Evolutionary conservation across 2,329 filamentous ascomycete species (phyloP).

Genomic region (Penicillium sp.): DNA sequence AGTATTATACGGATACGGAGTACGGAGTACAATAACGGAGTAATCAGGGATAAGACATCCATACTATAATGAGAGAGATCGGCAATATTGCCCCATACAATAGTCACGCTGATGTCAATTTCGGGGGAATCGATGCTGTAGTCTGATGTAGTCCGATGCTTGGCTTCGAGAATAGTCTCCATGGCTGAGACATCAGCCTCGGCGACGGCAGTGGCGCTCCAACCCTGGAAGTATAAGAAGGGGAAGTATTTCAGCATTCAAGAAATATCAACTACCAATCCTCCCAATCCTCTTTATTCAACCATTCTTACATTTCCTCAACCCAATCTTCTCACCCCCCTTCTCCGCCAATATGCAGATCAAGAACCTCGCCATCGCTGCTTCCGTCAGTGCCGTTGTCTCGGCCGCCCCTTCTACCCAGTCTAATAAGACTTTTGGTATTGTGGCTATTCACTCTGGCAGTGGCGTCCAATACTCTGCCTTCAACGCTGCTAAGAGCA

Average conservation of each 20-base stretch:
- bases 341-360: constrained; percentile 29
- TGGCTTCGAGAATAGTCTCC: background rate
- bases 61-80: background rate
- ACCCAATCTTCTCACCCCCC: background rate
- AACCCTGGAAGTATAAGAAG: constrained; percentile 2
- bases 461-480: constrained; percentile 50
- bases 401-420: constrained; percentile 27
- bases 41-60: background rate
- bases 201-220: background rate
- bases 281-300: too few species aligned
- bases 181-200: constrained; percentile 11
- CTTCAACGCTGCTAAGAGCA: constrained; percentile 48
- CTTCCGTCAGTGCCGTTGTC: constrained; percentile 34
- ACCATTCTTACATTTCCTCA: background rate
- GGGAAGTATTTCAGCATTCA: background rate
- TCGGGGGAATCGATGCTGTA: background rate
- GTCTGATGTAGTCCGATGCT: background rate
- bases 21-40: background rate
- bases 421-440: constrained; percentile 46
- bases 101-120: background rate
- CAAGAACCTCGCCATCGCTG: constrained; percentile 28
- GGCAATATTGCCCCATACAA: background rate
- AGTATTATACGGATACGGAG: background rate
- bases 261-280: background rate
- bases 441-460: constrained; percentile 54